Evolutionary conservation across 225 moss, liverwort and hornwort species (phyloP).

Genomic region (Bryoerythrophyllum caledonicum): DNA sequence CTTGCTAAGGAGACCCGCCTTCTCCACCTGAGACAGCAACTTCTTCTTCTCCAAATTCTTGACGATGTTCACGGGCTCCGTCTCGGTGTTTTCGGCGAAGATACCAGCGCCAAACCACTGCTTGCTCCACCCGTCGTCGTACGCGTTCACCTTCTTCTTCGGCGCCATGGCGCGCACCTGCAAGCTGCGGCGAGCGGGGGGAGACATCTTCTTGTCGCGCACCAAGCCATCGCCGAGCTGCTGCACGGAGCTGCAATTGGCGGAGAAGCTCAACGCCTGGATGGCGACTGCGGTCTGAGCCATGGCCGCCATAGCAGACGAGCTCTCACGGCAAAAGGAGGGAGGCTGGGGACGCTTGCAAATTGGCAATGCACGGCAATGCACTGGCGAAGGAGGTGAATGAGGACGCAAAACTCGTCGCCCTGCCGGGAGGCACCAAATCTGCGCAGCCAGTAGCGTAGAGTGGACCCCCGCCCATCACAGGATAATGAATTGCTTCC

Average conservation of each 20-base stretch:
- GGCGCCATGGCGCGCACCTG: conserved; percentile 79
- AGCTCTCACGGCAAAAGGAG: not conserved
- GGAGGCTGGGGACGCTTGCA: not conserved
- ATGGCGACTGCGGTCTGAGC: conserved; percentile 35
- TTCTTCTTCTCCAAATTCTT: conserved; percentile 95
- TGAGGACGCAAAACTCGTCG: conserved; percentile 5
- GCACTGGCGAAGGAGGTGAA: no score
- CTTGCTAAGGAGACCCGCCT: conserved; percentile 84
- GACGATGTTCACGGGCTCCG: conserved; percentile 68
- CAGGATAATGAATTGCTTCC: conserved; percentile 45
- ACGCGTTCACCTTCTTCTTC: conserved; percentile 94
- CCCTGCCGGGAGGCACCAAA: conserved; percentile 23
- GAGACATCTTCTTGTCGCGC: conserved; percentile 38
- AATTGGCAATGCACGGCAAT: conserved; percentile 13
- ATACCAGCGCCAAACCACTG: conserved; percentile 96
- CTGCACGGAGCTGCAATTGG: conserved; percentile 52
- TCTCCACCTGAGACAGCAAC: conserved; percentile 84
- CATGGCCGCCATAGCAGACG: conserved; percentile 46
- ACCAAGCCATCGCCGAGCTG: conserved; percentile 43
- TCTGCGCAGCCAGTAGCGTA: conserved; percentile 37
- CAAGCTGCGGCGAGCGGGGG: conserved; percentile 15
- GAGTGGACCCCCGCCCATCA: conserved; percentile 15
- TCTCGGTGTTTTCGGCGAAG: conserved; percentile 77
- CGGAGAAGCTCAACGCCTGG: conserved; percentile 46
- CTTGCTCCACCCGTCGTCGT: conserved; percentile 90